These are phyloP conservation scores for Anethum foeniculum DNA, from an alignment of 140 eudicot genomes.

Conservation along the genomic window DNA sequence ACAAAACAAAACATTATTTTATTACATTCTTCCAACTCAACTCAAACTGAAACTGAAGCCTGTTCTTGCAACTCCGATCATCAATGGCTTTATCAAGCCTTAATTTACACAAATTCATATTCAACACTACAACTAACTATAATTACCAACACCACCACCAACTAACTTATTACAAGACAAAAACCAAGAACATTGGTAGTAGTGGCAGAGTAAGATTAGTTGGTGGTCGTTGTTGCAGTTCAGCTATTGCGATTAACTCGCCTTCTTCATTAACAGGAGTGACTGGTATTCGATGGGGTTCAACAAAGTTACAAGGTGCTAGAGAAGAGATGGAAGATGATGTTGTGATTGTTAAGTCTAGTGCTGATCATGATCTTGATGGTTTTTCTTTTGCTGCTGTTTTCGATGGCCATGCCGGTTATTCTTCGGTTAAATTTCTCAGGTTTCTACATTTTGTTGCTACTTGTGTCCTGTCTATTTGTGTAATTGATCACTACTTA, in stretches of 20 bases:
- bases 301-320: constrained; percentile 74
- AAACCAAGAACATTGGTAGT: constrained; percentile 27
- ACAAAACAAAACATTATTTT: background rate
- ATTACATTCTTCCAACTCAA: background rate
- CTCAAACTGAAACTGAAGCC: background rate
- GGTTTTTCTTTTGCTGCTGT: constrained; percentile 85
- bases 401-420: constrained; percentile 95
- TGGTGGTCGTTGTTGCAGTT: constrained; percentile 38
- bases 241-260: constrained; percentile 72
- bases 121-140: constrained; percentile 8
- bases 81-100: constrained; percentile 35
- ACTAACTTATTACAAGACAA: constrained; percentile 15
- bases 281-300: constrained; percentile 77
- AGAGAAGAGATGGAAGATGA: constrained; percentile 98
- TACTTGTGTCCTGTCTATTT: background rate
- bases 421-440: constrained; percentile 76
- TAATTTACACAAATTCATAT: constrained; percentile 36
- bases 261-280: constrained; percentile 46
- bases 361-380: constrained; percentile 42
- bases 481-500: background rate
- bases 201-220: constrained; percentile 15
- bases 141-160: constrained; percentile 20
- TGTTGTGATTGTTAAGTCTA: constrained; percentile 45
- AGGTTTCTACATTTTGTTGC: constrained; percentile 25
- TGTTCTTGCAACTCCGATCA: background rate